Evolutionary conservation across 352 stramenopile genomes (phyloP), one percentile per base, ranked within the genome.

Genomic region (Phytophthora sp.): DNA sequence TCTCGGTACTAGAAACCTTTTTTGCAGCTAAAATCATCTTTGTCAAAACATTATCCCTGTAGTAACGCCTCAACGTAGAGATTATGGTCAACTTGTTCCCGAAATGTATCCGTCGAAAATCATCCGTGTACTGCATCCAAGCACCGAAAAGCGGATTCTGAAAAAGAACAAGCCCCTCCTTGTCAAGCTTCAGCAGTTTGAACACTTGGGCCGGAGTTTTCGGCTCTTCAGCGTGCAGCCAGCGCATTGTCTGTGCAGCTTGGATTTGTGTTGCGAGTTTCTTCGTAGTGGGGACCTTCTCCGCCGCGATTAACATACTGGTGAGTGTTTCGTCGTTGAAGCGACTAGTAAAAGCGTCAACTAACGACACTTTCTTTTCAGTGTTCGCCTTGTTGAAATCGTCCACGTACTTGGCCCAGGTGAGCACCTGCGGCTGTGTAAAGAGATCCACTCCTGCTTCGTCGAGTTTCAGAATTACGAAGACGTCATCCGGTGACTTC

Each of bases 101-200:
- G n/a, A 42, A 55, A n/a, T 62, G n/a, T 30, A 39, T 10, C 17
- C 41, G 39, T 24, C 24, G 23, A 18, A 34, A 65, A 21, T 51
- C 46, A 4, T 65, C 56, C n/a, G 56, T 59, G 37, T 58, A 65
- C 37, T 53, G 51, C 4, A 52, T 11, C 46, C 56, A 65, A 28
- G 13, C 38, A 7, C 13, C 32, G 17, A 65, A 46, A 15, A 51
- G 15, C 8, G 56, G 30, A 9, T 20, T 52, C 20, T 21, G 28
- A 4, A 65, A 35, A 27, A 65, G 55, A 8, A 21, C 10, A 8
- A 41, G 7, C 9, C 37, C 34, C 2, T 11, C n/a, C 1, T 50
- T 28, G 8, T 64, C 26, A 17, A 65, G 56, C 26, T 45, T 26
- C 17, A 65, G 30, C 5, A 65, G 9, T 9, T 43, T 52, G 48